Evolutionary conservation across 2,329 filamentous ascomycete species (phyloP).

Genomic region (Ophiostoma pallidulum): DNA sequence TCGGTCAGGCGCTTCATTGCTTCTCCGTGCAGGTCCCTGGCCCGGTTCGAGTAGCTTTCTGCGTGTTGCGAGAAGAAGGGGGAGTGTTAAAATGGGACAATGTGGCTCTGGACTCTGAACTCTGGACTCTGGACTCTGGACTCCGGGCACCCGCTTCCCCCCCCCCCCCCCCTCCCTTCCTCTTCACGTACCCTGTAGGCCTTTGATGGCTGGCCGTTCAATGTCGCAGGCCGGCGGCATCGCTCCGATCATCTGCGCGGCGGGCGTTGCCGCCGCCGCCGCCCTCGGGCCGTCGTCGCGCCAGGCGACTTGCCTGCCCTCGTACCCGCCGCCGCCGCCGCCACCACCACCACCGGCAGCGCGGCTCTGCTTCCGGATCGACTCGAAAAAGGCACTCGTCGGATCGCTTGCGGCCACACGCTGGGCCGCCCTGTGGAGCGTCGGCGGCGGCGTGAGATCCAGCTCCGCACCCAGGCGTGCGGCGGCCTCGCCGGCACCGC

Average conservation of each 20-base stretch:
- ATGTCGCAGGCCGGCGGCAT: neutral
- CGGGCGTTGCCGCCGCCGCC: neutral
- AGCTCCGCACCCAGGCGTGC: neutral
- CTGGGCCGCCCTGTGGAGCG: neutral
- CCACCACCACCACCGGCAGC: neutral
- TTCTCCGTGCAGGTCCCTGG: constrained; percentile 11
- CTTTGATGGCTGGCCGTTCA: neutral
- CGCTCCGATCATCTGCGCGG: neutral
- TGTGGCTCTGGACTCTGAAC: neutral
- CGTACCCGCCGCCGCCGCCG: neutral
- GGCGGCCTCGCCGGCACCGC: neutral
- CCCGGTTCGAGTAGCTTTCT: constrained; percentile 16
- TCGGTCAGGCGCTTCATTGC: constrained; percentile 10
- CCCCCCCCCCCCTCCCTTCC: too few relatives aligned
- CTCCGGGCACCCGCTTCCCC: too few relatives aligned
- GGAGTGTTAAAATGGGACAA: neutral
- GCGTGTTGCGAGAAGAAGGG: too few relatives aligned
- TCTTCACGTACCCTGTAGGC: too few relatives aligned
- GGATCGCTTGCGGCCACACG: neutral
- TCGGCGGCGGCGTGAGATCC: constrained; percentile 13
- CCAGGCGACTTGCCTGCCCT: neutral
- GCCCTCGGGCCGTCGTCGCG: neutral
- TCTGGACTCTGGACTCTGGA: neutral
- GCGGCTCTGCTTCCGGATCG: constrained; percentile 8
- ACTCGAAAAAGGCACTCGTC: constrained; percentile 14